Percentiles rank a stretch among this genome's conserved stretches.
Evolutionary conservation across 768 basidiomycete species (phyloP).

Genomic region (Collybia mongolica): DNA sequence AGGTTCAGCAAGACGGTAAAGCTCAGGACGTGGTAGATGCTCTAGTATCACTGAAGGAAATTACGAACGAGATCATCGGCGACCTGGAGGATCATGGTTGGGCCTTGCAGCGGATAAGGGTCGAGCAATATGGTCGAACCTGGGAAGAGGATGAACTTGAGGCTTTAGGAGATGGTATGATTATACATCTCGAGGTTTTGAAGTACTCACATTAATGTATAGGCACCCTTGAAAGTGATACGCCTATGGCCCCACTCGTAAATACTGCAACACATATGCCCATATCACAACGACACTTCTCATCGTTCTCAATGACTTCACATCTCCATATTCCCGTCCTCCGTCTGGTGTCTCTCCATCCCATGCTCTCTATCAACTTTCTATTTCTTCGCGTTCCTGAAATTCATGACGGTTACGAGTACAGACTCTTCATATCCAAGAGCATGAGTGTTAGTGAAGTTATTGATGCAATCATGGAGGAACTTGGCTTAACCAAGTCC

Average conservation of each 20-base stretch:
- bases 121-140: conserved; percentile 52
- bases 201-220: background rate
- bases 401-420: conserved; percentile 69
- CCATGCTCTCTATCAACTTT: conserved; percentile 50
- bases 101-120: conserved; percentile 66
- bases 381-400: conserved; percentile 71
- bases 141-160: conserved; percentile 77
- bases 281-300: conserved; percentile 52
- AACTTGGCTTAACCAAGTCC: conserved; percentile 68
- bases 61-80: conserved; percentile 54
- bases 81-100: conserved; percentile 59
- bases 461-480: conserved; percentile 49
- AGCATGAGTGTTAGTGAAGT: conserved; percentile 54
- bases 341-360: conserved; percentile 71
- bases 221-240: conserved; percentile 51
- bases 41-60: conserved; percentile 45
- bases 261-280: conserved; percentile 34
- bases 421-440: conserved; percentile 65
- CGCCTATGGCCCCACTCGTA: conserved; percentile 53
- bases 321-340: conserved; percentile 66
- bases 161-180: conserved; percentile 58
- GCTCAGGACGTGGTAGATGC: conserved; percentile 59
- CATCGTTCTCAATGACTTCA: conserved; percentile 65
- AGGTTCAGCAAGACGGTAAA: conserved; percentile 50
- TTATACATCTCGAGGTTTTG: background rate